Percentiles rank a stretch among this genome's conserved stretches.
Conservation (phyloP, 352 stramenopile genomes). For the Achlya hypogyna region DNA sequence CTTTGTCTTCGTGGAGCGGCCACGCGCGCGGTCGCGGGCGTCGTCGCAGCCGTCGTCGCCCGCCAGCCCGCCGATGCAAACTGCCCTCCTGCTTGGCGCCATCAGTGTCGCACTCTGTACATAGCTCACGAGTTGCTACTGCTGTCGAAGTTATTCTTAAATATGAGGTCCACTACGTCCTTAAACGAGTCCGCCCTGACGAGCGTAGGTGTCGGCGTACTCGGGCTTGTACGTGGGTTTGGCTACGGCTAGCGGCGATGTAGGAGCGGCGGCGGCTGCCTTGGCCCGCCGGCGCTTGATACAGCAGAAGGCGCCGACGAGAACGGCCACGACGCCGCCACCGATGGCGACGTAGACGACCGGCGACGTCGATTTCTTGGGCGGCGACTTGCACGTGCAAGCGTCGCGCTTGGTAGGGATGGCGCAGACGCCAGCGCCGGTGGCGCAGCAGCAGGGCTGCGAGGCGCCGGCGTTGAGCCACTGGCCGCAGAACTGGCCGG, state of each 20-base stretch:
- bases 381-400: conserved; percentile 33
- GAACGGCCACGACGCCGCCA: conserved; percentile 25
- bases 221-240: conserved; percentile 5
- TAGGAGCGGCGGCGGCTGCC: conserved; percentile 18
- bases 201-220: conserved; percentile 1
- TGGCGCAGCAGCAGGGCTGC: conserved; percentile 48
- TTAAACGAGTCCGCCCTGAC: conserved; percentile 33
- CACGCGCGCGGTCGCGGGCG: not conserved
- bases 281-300: conserved; percentile 31
- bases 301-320: conserved; percentile 26
- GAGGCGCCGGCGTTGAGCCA: conserved; percentile 35
- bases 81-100: not conserved
- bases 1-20: not conserved
- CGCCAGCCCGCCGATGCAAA: not conserved
- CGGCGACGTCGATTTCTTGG: conserved; percentile 23
- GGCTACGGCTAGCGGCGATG: conserved; percentile 16
- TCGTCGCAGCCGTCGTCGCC: not conserved
- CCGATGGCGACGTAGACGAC: conserved; percentile 30
- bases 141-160: not conserved
- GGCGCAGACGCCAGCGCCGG: conserved; percentile 29
- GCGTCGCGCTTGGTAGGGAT: conserved; percentile 29
- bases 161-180: conserved; percentile 13
- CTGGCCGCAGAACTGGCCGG: conserved; percentile 41
- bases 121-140: too few relatives aligned
- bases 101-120: not conserved